phyloP scores from a whole-genome alignment of 345 rosid species.

The Pugionium cornutum region DNA sequence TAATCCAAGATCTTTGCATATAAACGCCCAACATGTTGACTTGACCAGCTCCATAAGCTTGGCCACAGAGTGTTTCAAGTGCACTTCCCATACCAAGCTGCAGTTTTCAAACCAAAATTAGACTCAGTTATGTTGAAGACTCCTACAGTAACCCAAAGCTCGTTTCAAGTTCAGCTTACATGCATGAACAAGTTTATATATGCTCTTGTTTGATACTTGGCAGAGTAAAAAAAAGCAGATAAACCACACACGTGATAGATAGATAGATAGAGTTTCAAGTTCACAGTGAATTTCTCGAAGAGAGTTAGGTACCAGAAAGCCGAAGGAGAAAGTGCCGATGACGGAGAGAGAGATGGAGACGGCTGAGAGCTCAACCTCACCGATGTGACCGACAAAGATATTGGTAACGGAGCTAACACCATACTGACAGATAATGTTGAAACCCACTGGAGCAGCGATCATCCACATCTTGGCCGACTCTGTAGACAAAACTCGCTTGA shows the following conservation, averaged over 20 bases:
- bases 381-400: slow-evolving; percentile 70
- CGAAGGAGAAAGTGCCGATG: slow-evolving; percentile 73
- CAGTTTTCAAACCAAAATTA: slow-evolving; percentile 11
- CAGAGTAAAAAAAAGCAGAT: too few relatives aligned
- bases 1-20: slow-evolving; percentile 82
- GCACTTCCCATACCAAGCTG: slow-evolving; percentile 97
- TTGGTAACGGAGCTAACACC: slow-evolving; percentile 55
- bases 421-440: slow-evolving; percentile 54
- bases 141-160: too few relatives aligned
- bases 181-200: too few relatives aligned
- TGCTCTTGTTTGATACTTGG: too few relatives aligned
- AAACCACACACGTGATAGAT: too few relatives aligned
- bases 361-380: slow-evolving; percentile 66
- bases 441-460: slow-evolving; percentile 61
- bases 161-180: too few relatives aligned
- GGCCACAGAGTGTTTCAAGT: slow-evolving; percentile 84
- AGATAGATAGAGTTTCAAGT: background rate
- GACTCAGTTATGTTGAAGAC: too few relatives aligned
- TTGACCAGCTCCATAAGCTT: slow-evolving; percentile 90
- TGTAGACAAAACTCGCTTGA: slow-evolving; percentile 43
- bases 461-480: slow-evolving; percentile 65
- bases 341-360: slow-evolving; percentile 67
- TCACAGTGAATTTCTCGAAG: background rate
- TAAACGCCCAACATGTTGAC: slow-evolving; percentile 70
- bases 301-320: slow-evolving; percentile 55